Percentiles rank a stretch among this genome's conserved stretches.
These are phyloP conservation scores for Hemisphaericaspora subhashii DNA, from an alignment of 1,139 yeast genomes.

Conservation along the genomic window DNA sequence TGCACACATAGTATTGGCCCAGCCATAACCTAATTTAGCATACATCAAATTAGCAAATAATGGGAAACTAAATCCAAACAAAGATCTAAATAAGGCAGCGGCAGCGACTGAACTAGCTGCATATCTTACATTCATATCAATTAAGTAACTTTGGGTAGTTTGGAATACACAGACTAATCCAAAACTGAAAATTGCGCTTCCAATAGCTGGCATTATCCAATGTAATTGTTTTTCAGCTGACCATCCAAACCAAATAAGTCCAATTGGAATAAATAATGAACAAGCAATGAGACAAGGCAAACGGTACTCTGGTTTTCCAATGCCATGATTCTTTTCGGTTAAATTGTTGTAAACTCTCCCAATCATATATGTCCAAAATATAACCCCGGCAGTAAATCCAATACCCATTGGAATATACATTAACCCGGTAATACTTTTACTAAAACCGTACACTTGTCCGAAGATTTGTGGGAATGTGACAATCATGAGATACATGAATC, in stretches of 20 bases:
- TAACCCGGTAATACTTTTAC: slow-evolving; percentile 36
- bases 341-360: slow-evolving; percentile 31
- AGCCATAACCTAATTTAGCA: slow-evolving; percentile 39
- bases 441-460: slow-evolving; percentile 34
- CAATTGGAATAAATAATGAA: slow-evolving; percentile 39
- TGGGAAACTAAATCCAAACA: slow-evolving; percentile 46
- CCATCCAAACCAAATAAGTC: slow-evolving; percentile 50
- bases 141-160: slow-evolving; percentile 42
- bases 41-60: slow-evolving; percentile 44
- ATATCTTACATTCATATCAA: slow-evolving; percentile 45
- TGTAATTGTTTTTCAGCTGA: slow-evolving; percentile 40
- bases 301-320: slow-evolving; percentile 43
- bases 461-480: slow-evolving; percentile 44
- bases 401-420: slow-evolving; percentile 50
- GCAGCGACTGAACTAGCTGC: slow-evolving; percentile 50
- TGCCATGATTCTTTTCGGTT: slow-evolving; percentile 33
- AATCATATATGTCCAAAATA: slow-evolving; percentile 38
- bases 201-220: slow-evolving; percentile 50
- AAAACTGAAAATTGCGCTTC: slow-evolving; percentile 44
- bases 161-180: slow-evolving; percentile 48
- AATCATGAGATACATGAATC: slow-evolving; percentile 48
- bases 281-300: slow-evolving; percentile 42
- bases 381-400: slow-evolving; percentile 42
- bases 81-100: slow-evolving; percentile 46
- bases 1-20: slow-evolving; percentile 50